phyloP scores from a whole-genome alignment of 2,329 filamentous ascomycete species.

The Aspergillus vadensis region DNA sequence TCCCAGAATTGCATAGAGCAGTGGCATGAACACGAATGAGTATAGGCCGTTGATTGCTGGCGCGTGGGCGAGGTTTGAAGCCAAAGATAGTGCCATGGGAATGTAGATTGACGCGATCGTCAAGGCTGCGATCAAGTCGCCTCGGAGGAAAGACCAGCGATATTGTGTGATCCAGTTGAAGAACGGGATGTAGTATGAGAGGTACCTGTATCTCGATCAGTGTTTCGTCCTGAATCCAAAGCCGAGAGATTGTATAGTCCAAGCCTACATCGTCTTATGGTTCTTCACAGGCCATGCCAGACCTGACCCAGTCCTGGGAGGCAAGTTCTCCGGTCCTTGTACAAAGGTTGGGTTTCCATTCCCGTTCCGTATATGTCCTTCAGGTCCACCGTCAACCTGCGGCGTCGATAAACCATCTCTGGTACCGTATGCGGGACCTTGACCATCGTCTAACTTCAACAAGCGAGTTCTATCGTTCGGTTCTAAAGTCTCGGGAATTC shows the following conservation, averaged over 20 bases:
- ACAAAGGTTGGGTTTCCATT: conserved; percentile 41
- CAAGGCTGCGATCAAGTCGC: conserved; percentile 82
- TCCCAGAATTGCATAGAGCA: conserved; percentile 87
- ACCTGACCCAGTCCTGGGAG: conserved; percentile 68
- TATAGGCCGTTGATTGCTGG: conserved; percentile 94
- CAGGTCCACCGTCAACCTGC: conserved; percentile 37
- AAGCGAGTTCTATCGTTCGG: conserved; percentile 40
- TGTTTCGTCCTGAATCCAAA: neutral
- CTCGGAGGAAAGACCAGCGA: conserved; percentile 74
- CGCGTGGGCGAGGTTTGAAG: conserved; percentile 87
- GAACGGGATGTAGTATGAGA: conserved; percentile 90
- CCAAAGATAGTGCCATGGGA: conserved; percentile 92
- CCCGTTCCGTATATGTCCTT: conserved; percentile 12
- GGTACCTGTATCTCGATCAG: conserved; percentile 61
- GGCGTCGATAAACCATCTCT: conserved; percentile 53
- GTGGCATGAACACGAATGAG: conserved; percentile 86
- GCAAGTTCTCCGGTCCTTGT: conserved; percentile 65
- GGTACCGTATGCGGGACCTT: conserved; percentile 41
- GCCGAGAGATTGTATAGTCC: neutral
- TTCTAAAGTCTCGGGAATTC: conserved; percentile 17
- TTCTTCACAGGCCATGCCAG: conserved; percentile 73
- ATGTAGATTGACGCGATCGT: conserved; percentile 99
- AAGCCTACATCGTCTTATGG: conserved; percentile 68
- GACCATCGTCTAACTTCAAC: conserved; percentile 43
- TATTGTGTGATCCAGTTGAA: conserved; percentile 91